These are phyloP conservation scores for Pyrenula aspistea DNA, from an alignment of 495 filamentous ascomycete species.

Conservation along the genomic window DNA sequence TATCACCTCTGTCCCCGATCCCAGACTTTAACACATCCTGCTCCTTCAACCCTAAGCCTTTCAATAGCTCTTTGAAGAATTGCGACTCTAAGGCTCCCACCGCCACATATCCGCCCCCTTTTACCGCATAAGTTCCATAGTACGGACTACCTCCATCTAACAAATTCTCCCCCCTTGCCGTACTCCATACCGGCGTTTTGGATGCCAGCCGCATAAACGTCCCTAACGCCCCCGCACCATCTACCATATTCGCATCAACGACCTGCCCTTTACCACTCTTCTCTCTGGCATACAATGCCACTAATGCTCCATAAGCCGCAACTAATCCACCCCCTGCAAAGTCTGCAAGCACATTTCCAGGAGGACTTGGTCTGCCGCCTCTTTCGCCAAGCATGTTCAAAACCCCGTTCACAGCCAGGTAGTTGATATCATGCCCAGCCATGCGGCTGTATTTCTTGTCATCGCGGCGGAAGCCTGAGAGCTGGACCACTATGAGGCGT, in stretches of 20 bases:
- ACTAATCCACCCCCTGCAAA: conserved; percentile 85
- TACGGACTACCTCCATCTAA: conserved; percentile 78
- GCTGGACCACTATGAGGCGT: conserved; percentile 67
- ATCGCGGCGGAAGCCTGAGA: conserved; percentile 73
- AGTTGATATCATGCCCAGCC: conserved; percentile 98
- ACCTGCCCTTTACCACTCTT: conserved; percentile 63
- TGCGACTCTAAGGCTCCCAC: conserved; percentile 81
- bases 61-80: conserved; percentile 61
- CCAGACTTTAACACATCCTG: conserved; percentile 9
- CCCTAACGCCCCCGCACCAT: conserved; percentile 67
- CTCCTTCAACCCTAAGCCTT: conserved; percentile 45
- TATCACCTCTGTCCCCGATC: conserved; percentile 22
- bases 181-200: conserved; percentile 45
- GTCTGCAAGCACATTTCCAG: conserved; percentile 75
- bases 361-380: conserved; percentile 56
- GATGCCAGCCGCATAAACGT: conserved; percentile 57
- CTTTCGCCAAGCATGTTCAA: conserved; percentile 60
- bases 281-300: conserved; percentile 28
- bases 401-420: conserved; percentile 77
- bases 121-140: conserved; percentile 81
- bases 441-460: conserved; percentile 65
- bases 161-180: conserved; percentile 58
- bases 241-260: conserved; percentile 94
- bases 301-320: conserved; percentile 34
- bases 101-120: conserved; percentile 74